Conservation (phyloP, 257 asterid genomes). For the Solanum infundibuliforme region DNA sequence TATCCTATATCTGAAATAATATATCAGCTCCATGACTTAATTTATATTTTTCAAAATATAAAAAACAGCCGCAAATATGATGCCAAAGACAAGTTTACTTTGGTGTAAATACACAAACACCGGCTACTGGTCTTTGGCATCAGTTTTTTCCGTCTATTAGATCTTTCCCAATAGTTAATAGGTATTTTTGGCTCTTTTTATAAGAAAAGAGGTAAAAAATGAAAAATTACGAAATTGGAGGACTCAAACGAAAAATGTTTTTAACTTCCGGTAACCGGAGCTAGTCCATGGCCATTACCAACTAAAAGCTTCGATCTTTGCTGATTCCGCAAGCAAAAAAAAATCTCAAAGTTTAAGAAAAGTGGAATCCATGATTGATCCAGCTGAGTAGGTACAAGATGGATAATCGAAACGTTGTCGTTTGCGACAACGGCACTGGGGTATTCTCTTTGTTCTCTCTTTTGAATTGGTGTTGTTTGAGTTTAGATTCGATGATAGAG, state of each 20-base stretch:
- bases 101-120: not conserved
- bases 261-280: not conserved
- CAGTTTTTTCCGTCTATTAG: not conserved
- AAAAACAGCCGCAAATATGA: not conserved
- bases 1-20: not conserved
- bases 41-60: too few relatives aligned
- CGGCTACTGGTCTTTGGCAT: not conserved
- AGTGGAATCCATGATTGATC: not conserved
- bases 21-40: not conserved
- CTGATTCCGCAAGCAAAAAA: not conserved
- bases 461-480: not conserved
- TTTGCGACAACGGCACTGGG: slow-evolving; percentile 94
- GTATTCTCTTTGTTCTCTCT: slow-evolving; percentile 24
- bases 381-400: slow-evolving; percentile 11
- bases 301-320: not conserved
- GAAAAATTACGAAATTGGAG: not conserved
- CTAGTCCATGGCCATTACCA: not conserved
- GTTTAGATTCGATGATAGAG: slow-evolving; percentile 1
- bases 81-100: not conserved
- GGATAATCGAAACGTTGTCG: slow-evolving; percentile 83
- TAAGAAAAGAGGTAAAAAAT: not conserved
- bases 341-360: not conserved
- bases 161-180: not conserved
- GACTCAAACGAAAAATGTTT: not conserved
- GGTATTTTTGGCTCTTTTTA: too few relatives aligned